Conservation (phyloP, 345 rosid species). For the Lenwebbia sp. region DNA sequence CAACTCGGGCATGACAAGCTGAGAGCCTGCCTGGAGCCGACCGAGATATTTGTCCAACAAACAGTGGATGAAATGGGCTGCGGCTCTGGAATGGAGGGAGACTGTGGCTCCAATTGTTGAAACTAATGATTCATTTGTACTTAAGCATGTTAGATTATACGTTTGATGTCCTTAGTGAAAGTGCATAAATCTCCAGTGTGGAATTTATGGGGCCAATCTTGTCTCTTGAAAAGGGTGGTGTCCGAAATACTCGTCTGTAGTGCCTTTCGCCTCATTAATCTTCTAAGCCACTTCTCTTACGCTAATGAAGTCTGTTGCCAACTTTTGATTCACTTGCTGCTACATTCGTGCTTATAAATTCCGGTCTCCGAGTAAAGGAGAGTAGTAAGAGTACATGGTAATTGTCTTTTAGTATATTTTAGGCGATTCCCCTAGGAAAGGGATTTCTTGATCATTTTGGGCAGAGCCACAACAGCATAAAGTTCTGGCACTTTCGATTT, state of each 20-base stretch:
- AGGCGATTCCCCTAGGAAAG: not conserved
- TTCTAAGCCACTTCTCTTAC: not conserved
- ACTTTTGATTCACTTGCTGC: not conserved
- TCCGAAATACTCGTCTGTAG: not conserved
- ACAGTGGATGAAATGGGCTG: not conserved
- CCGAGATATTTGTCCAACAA: slow-evolving; percentile 62
- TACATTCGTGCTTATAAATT: not conserved
- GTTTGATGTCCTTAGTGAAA: not conserved
- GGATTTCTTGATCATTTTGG: not conserved
- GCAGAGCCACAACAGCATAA: not conserved
- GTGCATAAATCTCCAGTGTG: not conserved
- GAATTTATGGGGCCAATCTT: not conserved
- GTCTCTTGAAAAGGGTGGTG: not conserved
- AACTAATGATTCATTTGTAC: not conserved
- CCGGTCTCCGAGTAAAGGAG: not conserved
- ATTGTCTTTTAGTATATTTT: not conserved
- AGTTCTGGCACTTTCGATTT: not conserved
- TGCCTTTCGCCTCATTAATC: not conserved
- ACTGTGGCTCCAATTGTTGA: not conserved
- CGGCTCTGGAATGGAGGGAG: not conserved
- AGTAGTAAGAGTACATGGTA: not conserved
- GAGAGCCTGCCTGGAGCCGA: slow-evolving; percentile 69
- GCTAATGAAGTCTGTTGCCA: not conserved
- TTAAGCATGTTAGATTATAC: not conserved
- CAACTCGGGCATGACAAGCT: slow-evolving; percentile 84